Conservation (phyloP, 2,329 filamentous ascomycete genomes). For the Aspergillus tamarii region DNA sequence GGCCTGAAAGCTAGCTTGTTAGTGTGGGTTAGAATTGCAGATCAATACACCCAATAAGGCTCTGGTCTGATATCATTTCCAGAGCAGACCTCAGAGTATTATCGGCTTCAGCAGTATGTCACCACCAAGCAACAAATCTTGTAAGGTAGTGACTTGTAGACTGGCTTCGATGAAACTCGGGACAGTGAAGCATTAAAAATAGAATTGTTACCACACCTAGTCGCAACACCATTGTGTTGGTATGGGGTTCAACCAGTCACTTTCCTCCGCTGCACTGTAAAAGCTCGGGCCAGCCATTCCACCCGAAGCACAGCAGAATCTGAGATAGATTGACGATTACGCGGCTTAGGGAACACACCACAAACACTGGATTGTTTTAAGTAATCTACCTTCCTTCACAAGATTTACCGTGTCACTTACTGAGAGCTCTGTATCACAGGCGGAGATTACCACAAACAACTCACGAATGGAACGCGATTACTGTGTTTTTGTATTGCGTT, state of each 20-base stretch:
- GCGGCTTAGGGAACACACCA: neutral
- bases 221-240: neutral
- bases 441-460: neutral
- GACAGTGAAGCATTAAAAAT: neutral
- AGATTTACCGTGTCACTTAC: neutral
- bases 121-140: neutral
- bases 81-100: neutral
- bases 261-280: neutral
- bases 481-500: neutral
- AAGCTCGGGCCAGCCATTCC: neutral
- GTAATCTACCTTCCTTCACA: neutral
- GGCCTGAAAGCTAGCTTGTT: neutral
- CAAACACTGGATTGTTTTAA: neutral
- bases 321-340: constrained; percentile 2
- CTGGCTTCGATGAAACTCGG: neutral
- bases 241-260: neutral
- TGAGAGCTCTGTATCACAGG: neutral
- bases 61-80: neutral
- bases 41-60: neutral
- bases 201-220: neutral
- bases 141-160: neutral
- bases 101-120: neutral
- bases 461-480: neutral
- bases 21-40: neutral
- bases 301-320: neutral